A percentile compares a stretch with the other conserved stretches of the same genome.
phyloP scores from a whole-genome alignment of 768 basidiomycete genomes.

The Mycena albidolilacea region DNA sequence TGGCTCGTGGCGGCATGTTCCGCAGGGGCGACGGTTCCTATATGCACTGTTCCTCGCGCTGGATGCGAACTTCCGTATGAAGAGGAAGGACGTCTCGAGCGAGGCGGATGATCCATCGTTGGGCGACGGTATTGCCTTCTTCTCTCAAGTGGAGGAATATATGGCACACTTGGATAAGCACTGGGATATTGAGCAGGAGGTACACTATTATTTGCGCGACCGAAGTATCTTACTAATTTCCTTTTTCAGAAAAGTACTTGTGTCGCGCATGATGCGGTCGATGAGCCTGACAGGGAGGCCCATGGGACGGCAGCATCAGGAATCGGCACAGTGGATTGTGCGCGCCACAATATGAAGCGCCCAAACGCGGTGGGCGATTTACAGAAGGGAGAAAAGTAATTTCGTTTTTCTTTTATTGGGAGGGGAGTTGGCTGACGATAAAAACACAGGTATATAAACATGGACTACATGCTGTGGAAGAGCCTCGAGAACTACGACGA shows the following conservation, averaged over 20 bases:
- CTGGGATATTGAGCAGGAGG: constrained; percentile 24
- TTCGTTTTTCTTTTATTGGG: neutral
- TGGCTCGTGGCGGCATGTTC: neutral
- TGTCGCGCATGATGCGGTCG: constrained; percentile 16
- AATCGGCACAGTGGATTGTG: constrained; percentile 33
- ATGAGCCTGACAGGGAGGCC: constrained; percentile 13
- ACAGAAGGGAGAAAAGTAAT: constrained; percentile 39
- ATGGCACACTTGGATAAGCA: constrained; percentile 11
- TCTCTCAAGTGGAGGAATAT: neutral
- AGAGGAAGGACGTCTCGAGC: neutral
- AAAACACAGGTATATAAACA: constrained; percentile 9
- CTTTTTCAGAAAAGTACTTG: constrained; percentile 15
- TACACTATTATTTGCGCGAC: neutral
- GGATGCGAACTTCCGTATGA: constrained; percentile 17
- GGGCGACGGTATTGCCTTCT: constrained; percentile 8
- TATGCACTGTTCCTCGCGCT: constrained; percentile 11
- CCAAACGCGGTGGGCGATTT: constrained; percentile 33
- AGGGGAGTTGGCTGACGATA: neutral
- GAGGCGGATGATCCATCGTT: neutral
- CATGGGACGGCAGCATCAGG: constrained; percentile 25
- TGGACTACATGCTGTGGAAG: constrained; percentile 40
- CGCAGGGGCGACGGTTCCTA: neutral
- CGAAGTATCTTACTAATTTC: neutral
- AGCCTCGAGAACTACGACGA: constrained; percentile 33
- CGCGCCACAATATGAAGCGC: constrained; percentile 33